Percentiles rank a stretch among this genome's conserved stretches.
Evolutionary conservation across 2,329 filamentous ascomycete species (phyloP).

Genomic region (Ophiocordyceps camponoti-rufipedis): DNA sequence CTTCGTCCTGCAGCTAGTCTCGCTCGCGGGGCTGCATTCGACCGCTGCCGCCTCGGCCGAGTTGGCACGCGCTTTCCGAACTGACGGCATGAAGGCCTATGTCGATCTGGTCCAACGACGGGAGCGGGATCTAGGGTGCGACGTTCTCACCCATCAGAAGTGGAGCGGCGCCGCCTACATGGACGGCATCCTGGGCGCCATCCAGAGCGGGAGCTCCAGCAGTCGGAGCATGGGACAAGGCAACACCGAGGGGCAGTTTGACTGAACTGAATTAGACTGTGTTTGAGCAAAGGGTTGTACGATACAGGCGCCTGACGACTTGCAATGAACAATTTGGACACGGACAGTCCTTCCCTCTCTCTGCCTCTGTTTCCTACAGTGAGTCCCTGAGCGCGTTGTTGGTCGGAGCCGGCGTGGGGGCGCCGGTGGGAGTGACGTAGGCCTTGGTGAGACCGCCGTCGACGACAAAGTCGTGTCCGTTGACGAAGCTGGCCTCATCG

Average conservation of each 20-base stretch:
- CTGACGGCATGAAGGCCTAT: conserved; percentile 90
- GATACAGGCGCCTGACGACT: too few relatives aligned
- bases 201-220: conserved; percentile 78
- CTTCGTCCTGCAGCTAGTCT: conserved; percentile 51
- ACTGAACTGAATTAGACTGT: conserved; percentile 13
- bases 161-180: conserved; percentile 57
- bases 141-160: conserved; percentile 91
- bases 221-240: conserved; percentile 91
- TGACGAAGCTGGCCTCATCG: conserved; percentile 80
- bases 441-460: conserved; percentile 93
- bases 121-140: conserved; percentile 80
- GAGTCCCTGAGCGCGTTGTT: conserved; percentile 40
- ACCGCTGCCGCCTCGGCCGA: conserved; percentile 50
- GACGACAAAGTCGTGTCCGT: conserved; percentile 81
- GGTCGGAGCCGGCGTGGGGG: conserved; percentile 30
- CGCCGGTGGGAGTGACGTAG: conserved; percentile 55
- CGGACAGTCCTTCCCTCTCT: not conserved
- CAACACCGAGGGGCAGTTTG: conserved; percentile 64
- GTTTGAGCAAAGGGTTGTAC: too few relatives aligned
- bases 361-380: not conserved
- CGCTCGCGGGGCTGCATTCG: conserved; percentile 47
- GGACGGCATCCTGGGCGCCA: conserved; percentile 75
- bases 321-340: too few relatives aligned
- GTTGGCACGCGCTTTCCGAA: conserved; percentile 66
- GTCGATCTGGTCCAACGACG: conserved; percentile 80